Conservation (phyloP, 345 rosid species). For the Microthlaspi erraticum region DNA sequence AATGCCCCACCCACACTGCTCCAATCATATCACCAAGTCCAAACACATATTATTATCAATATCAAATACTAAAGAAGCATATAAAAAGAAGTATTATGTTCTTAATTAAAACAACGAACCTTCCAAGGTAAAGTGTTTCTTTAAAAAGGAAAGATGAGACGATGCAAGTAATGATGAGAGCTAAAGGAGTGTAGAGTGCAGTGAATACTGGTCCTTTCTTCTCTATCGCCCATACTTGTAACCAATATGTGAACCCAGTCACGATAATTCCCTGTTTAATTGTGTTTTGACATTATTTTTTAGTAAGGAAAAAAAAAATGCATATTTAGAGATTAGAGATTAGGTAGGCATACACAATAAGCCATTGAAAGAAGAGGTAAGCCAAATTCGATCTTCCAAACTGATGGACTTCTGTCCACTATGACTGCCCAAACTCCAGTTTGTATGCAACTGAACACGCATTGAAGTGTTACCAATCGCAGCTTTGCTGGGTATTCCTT, state of each 20-base stretch:
- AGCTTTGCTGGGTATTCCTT: conserved; percentile 76
- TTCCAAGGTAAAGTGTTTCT: conserved; percentile 74
- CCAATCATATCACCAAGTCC: neutral
- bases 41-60: conserved; percentile 2
- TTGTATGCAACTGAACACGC: conserved; percentile 77
- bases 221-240: conserved; percentile 88
- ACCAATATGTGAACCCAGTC: conserved; percentile 74
- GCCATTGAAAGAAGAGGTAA: conserved; percentile 71
- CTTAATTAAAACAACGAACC: conserved; percentile 44
- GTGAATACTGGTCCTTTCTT: conserved; percentile 90
- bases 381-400: conserved; percentile 83
- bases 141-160: conserved; percentile 72
- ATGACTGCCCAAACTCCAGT: conserved; percentile 69
- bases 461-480: conserved; percentile 72
- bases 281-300: neutral
- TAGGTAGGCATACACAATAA: conserved; percentile 65
- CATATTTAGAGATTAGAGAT: neutral
- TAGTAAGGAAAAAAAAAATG: neutral
- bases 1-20: conserved; percentile 76
- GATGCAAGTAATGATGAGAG: conserved; percentile 72
- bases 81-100: neutral
- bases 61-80: neutral
- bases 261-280: conserved; percentile 70
- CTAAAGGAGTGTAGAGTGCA: conserved; percentile 76
- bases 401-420: conserved; percentile 60